phyloP scores from a whole-genome alignment of 345 rosid species.

The Eutrema japonicum region DNA sequence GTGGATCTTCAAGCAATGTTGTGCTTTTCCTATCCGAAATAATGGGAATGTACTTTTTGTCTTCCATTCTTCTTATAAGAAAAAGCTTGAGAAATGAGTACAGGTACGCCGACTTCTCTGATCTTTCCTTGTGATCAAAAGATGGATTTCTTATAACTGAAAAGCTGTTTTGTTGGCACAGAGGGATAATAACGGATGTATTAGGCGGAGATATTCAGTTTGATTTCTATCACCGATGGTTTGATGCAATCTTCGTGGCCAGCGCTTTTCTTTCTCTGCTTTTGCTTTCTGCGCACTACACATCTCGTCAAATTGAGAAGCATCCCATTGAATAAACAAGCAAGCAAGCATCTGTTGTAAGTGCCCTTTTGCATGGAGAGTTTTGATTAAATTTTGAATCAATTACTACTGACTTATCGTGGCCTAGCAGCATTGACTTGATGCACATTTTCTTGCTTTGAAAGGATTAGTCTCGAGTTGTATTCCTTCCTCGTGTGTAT shows the following conservation, averaged over 20 bases:
- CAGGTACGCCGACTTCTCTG: constrained; percentile 53
- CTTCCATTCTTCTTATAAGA: constrained; percentile 93
- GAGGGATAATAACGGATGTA: constrained; percentile 92
- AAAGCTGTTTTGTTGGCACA: constrained; percentile 45
- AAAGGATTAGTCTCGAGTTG: constrained; percentile 27
- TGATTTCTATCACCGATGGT: constrained; percentile 97
- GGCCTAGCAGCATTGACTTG: constrained; percentile 1
- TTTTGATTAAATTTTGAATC: constrained; percentile 1
- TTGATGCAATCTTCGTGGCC: constrained; percentile 97
- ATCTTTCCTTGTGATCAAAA: neutral
- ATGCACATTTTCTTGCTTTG: constrained; percentile 2
- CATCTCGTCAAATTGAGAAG: constrained; percentile 95
- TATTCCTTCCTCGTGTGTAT: neutral
- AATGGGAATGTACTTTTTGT: constrained; percentile 98
- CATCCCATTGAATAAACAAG: constrained; percentile 77
- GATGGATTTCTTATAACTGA: neutral
- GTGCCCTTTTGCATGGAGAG: constrained; percentile 9
- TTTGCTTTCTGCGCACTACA: constrained; percentile 90
- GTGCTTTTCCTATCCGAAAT: constrained; percentile 94
- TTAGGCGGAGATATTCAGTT: constrained; percentile 98
- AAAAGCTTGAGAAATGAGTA: constrained; percentile 94
- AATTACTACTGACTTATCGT: neutral
- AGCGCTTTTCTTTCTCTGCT: constrained; percentile 94
- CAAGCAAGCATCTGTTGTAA: constrained; percentile 23
- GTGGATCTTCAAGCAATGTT: constrained; percentile 98